Evolutionary conservation across 192 early-diverging fungal genomes (phyloP).

Genomic region (Umbelopsis ramanniana): DNA sequence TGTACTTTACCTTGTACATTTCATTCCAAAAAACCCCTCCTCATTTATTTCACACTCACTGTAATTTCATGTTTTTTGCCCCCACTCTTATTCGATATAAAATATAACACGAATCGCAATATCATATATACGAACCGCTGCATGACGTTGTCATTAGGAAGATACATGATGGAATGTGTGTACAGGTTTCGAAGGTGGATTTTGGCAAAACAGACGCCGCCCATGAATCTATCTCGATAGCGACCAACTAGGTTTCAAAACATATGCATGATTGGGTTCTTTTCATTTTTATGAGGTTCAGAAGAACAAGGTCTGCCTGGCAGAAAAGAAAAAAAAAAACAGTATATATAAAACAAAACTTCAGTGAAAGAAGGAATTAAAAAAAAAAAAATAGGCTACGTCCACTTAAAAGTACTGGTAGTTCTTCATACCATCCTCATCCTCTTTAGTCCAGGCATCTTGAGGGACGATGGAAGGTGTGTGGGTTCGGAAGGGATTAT

Average conservation of each 20-base stretch:
- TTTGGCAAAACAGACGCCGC: too few species aligned
- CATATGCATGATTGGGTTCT: too few species aligned
- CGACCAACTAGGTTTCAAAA: too few species aligned
- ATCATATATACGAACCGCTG: too few species aligned
- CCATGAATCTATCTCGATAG: too few species aligned
- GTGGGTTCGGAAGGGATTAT: not conserved
- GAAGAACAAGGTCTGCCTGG: too few species aligned
- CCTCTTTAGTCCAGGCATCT: slow-evolving; percentile 11
- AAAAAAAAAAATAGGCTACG: not conserved
- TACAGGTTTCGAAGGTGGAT: too few species aligned
- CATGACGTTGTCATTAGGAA: too few species aligned
- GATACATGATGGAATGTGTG: too few species aligned
- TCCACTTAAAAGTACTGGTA: slow-evolving; percentile 5
- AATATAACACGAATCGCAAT: not conserved
- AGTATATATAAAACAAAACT: not conserved
- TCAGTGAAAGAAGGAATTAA: not conserved
- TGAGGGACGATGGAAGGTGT: not conserved
- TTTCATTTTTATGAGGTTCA: too few species aligned
- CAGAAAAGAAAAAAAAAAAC: not conserved
- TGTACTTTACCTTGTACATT: slow-evolving; percentile 22
- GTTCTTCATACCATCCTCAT: not conserved
- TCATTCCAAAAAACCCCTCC: not conserved
- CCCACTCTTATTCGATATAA: not conserved
- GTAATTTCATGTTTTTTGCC: slow-evolving; percentile 15
- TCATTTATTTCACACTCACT: slow-evolving; percentile 1